Conservation (phyloP, 371 early-diverging fungal genomes). For the Saksenaea vasiformis region DNA sequence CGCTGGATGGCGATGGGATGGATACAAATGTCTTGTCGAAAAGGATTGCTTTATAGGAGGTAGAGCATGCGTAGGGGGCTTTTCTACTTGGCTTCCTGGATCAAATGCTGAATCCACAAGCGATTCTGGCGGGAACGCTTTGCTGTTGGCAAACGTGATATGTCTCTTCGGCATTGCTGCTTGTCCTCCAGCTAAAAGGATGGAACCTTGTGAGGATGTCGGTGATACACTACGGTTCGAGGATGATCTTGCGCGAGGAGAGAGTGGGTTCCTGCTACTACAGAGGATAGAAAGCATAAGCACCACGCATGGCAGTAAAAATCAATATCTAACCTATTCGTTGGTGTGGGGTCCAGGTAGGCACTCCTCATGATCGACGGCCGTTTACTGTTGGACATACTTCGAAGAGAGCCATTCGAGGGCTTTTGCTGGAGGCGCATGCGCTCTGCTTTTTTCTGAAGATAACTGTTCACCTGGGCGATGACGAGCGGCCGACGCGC, state of each 20-base stretch:
- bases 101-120: not conserved
- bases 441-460: slow-evolving; percentile 63
- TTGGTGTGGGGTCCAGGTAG: not conserved
- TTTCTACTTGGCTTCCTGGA: not conserved
- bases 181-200: not conserved
- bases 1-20: slow-evolving; percentile 13
- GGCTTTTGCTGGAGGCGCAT: slow-evolving; percentile 31
- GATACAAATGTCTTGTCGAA: slow-evolving; percentile 10
- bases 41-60: not conserved
- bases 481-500: slow-evolving; percentile 67
- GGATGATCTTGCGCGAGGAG: not conserved
- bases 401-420: slow-evolving; percentile 10
- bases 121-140: not conserved
- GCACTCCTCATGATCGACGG: slow-evolving; percentile 34
- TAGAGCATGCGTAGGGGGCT: not conserved
- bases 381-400: slow-evolving; percentile 19
- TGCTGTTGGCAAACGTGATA: slow-evolving; percentile 32
- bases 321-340: not conserved
- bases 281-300: not conserved
- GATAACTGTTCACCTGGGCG: slow-evolving; percentile 62
- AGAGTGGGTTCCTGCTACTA: not conserved
- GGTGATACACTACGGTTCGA: not conserved
- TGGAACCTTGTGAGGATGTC: slow-evolving; percentile 24
- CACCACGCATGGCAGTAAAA: not conserved
- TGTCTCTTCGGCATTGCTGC: slow-evolving; percentile 19